phyloP scores from a whole-genome alignment of 805 yeast genomes.

The Wickerhamomyces tratensis region DNA sequence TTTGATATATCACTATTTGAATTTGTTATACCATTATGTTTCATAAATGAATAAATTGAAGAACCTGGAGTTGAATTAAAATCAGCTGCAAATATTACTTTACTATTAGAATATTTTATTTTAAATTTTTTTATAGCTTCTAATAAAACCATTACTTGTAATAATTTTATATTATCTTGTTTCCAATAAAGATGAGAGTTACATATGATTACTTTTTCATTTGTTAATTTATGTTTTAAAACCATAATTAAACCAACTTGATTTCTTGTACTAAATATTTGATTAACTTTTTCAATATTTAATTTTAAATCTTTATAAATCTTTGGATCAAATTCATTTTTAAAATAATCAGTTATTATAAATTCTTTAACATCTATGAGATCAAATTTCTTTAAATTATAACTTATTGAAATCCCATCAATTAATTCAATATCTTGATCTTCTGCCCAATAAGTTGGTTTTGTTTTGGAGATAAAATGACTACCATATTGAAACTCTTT shows the following conservation, averaged over 20 bases:
- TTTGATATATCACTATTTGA: constrained; percentile 12
- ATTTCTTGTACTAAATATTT: constrained; percentile 34
- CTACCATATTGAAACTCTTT: constrained; percentile 32
- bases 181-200: constrained; percentile 60
- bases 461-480: constrained; percentile 36
- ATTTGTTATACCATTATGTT: constrained; percentile 21
- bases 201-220: constrained; percentile 33
- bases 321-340: constrained; percentile 1
- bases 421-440: constrained; percentile 27
- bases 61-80: constrained; percentile 43
- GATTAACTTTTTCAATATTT: constrained; percentile 12
- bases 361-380: constrained; percentile 23
- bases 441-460: constrained; percentile 44
- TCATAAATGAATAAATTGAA: constrained; percentile 35
- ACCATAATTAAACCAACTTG: constrained; percentile 48
- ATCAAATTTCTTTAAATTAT: constrained; percentile 38
- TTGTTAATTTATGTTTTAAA: constrained; percentile 32
- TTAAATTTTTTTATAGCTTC: constrained; percentile 20
- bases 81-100: constrained; percentile 45
- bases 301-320: constrained; percentile 4
- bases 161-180: constrained; percentile 41
- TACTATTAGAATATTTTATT: constrained; percentile 18
- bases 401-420: constrained; percentile 54
- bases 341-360: constrained; percentile 16
- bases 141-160: constrained; percentile 40